phyloP scores from a whole-genome alignment of 2,329 filamentous ascomycete genomes.

The Botryosphaeria agaves region DNA sequence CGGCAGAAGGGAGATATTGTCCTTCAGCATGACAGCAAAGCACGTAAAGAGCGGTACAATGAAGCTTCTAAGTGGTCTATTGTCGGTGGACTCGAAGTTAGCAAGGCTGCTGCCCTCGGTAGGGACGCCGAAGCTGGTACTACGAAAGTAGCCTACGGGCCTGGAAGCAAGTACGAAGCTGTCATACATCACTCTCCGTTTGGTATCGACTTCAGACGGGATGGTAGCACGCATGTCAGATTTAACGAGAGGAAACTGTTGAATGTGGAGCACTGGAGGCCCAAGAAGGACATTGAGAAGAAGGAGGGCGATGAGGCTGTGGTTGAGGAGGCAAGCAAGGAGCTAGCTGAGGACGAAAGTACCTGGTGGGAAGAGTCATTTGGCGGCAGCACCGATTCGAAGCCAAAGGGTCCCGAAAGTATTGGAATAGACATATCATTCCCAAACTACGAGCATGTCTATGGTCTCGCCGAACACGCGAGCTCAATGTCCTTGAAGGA shows the following conservation, averaged over 20 bases:
- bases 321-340: slow-evolving; percentile 20
- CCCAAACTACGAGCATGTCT: slow-evolving; percentile 80
- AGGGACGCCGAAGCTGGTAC: slow-evolving; percentile 48
- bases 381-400: slow-evolving; percentile 85
- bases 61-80: slow-evolving; percentile 76
- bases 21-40: slow-evolving; percentile 66
- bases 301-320: slow-evolving; percentile 32
- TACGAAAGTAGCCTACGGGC: slow-evolving; percentile 63
- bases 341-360: slow-evolving; percentile 52
- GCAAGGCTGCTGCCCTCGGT: slow-evolving; percentile 52
- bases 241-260: slow-evolving; percentile 80
- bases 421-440: slow-evolving; percentile 85
- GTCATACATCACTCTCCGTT: slow-evolving; percentile 74
- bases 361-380: slow-evolving; percentile 98
- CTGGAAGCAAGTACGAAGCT: slow-evolving; percentile 59
- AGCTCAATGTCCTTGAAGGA: slow-evolving; percentile 76
- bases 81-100: slow-evolving; percentile 60
- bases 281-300: slow-evolving; percentile 56
- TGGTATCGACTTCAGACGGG: slow-evolving; percentile 67
- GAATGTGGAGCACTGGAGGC: slow-evolving; percentile 91
- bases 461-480: slow-evolving; percentile 84
- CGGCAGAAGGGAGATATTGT: slow-evolving; percentile 78
- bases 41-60: slow-evolving; percentile 85
- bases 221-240: slow-evolving; percentile 65
- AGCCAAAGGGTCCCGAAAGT: slow-evolving; percentile 89